phyloP scores from a whole-genome alignment of 2,329 filamentous ascomycete genomes.

The Beauveria rudraprayagi region DNA sequence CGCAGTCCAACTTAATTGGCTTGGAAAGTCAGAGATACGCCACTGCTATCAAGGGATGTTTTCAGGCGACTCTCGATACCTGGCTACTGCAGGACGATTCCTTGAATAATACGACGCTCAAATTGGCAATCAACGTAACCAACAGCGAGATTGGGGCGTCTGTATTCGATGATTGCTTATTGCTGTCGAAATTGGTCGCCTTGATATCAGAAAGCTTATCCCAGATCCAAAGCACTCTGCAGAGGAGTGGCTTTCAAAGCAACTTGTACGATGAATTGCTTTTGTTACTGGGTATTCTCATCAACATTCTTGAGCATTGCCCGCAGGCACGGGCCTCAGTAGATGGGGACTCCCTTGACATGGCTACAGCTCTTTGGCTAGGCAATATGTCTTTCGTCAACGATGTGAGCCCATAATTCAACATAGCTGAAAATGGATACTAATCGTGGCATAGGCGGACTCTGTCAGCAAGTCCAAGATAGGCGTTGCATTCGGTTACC shows the following conservation, averaged over 20 bases:
- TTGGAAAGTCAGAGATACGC: constrained; percentile 16
- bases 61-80: constrained; percentile 20
- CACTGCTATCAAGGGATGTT: constrained; percentile 22
- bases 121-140: constrained; percentile 75
- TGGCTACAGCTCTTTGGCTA: constrained; percentile 58
- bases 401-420: constrained; percentile 47
- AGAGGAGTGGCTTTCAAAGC: constrained; percentile 39
- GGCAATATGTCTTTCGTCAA: constrained; percentile 56
- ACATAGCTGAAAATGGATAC: neutral
- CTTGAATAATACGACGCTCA: constrained; percentile 24
- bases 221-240: constrained; percentile 38
- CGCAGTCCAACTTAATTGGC: constrained; percentile 24
- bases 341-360: constrained; percentile 39
- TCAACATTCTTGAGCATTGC: constrained; percentile 80
- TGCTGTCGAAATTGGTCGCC: constrained; percentile 41
- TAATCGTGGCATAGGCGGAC: constrained; percentile 44
- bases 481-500: constrained; percentile 79
- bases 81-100: constrained; percentile 23
- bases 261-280: constrained; percentile 62
- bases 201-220: constrained; percentile 45
- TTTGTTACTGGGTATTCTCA: constrained; percentile 71
- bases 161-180: constrained; percentile 54
- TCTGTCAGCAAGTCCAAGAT: constrained; percentile 67
- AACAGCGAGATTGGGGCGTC: constrained; percentile 72
- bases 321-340: constrained; percentile 45